phyloP scores from a whole-genome alignment of 2,329 filamentous ascomycete species.

The Alternaria sp. region DNA sequence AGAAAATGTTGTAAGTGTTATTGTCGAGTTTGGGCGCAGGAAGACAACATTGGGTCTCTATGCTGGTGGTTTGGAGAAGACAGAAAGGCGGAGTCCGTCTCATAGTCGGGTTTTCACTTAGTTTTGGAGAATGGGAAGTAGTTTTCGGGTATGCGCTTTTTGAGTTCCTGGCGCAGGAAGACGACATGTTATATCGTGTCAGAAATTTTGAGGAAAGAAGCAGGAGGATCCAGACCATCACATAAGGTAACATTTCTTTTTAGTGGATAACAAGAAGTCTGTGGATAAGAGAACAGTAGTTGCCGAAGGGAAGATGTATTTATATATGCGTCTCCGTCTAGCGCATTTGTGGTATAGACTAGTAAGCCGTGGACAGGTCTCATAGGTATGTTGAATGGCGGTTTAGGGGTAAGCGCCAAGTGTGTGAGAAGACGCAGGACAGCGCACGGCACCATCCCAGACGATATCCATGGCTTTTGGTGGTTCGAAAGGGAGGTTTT shows the following conservation, averaged over 20 bases:
- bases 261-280: background rate
- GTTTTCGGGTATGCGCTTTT: background rate
- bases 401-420: background rate
- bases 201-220: background rate
- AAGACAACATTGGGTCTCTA: background rate
- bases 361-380: background rate
- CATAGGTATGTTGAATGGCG: background rate
- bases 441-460: background rate
- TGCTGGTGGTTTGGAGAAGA: no score
- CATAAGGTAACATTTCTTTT: no score
- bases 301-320: background rate
- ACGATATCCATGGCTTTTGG: accelerated
- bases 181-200: background rate
- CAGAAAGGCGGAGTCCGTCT: background rate
- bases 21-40: background rate
- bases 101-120: background rate
- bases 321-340: background rate
- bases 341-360: background rate
- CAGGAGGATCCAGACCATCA: background rate
- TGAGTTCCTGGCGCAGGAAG: background rate
- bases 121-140: background rate
- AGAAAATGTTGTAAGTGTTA: background rate
- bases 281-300: background rate
- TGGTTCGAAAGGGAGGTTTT: background rate
- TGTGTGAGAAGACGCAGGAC: background rate